Evolutionary conservation across 441 rosid species (phyloP), one percentile per base, ranked within the genome.

Genomic region (Isatis lusitanica): DNA sequence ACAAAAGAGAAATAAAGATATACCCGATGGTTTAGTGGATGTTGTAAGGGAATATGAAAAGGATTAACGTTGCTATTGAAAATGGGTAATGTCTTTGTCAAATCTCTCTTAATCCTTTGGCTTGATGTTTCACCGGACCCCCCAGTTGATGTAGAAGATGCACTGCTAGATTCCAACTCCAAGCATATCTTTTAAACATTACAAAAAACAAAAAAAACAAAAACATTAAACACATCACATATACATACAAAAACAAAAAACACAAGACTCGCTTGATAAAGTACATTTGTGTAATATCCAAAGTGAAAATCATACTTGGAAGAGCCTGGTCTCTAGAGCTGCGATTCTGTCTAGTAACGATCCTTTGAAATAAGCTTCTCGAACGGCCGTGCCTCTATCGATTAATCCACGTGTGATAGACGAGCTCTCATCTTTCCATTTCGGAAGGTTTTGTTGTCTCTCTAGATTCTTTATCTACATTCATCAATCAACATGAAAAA

Each of bases 281-380:
- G 1, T 4, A 9, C 15, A 17, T 15, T 58, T 12, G 15, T 36
- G 10, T 61, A 16, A 6, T 35, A 33, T 1, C 24, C 31, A 63
- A 13, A 62, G 17, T 6, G 6, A 61, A 38, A 38, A 61, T 12
- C 43, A 33, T 24, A 87, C 88, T 88, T 88, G 92, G 15, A 83
- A 85, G 58, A 88, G 82, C 63, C 82, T 71, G 16, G 74, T 80
- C 70, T 90, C 94, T 44, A 90, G 82, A 71, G 86, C 82, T 0
- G 86, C 71, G 30, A 90, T 85, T 16, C 94, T 61, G 40, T 90
- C 94, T 74, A 89, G 48, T 17, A 87, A 74, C 0, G 94, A 80
- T 16, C 94, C 91, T 83, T 86, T 86, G 70, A 83, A 84, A 74
- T 74, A 80, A 5, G 91, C 85, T 68, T 88, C 94, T 47, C 80